Evolutionary conservation across 2,329 filamentous ascomycete species (phyloP).

Genomic region (Berkeleyomyces rouxiae): DNA sequence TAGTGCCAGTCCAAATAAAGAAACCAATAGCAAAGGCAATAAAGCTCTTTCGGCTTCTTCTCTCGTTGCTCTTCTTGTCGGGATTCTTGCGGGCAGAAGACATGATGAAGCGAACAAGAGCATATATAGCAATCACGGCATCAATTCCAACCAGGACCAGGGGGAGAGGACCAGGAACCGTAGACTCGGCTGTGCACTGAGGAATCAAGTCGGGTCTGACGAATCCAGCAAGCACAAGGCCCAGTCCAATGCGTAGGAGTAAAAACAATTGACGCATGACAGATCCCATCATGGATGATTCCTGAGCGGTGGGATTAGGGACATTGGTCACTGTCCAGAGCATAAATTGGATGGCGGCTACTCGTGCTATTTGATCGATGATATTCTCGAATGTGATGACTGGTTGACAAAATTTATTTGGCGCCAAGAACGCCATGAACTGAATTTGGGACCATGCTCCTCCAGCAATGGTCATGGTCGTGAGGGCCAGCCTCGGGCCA

Average conservation of each 20-base stretch:
- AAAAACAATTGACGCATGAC: conserved; percentile 31
- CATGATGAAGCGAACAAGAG: conserved; percentile 23
- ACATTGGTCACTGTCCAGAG: conserved; percentile 31
- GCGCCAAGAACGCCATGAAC: conserved; percentile 32
- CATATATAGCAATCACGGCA: conserved; percentile 27
- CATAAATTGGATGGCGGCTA: conserved; percentile 37
- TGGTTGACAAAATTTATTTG: conserved; percentile 31
- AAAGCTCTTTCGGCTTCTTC: conserved; percentile 25
- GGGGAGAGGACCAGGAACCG: conserved; percentile 29
- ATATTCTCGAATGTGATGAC: conserved; percentile 33
- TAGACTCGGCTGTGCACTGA: conserved; percentile 34
- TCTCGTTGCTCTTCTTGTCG: conserved; percentile 21
- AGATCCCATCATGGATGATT: conserved; percentile 18
- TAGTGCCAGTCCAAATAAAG: conserved; percentile 38
- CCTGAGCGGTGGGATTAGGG: conserved; percentile 6
- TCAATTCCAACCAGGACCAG: conserved; percentile 29
- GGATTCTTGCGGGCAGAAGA: conserved; percentile 16
- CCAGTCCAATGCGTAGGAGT: conserved; percentile 32
- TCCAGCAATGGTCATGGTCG: conserved; percentile 33
- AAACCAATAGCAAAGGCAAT: conserved; percentile 28
- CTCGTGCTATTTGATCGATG: conserved; percentile 41
- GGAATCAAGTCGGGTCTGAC: conserved; percentile 34
- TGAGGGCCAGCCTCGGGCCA: conserved; percentile 48
- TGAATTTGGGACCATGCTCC: conserved; percentile 37
- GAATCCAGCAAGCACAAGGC: conserved; percentile 37